These are phyloP conservation scores for Dentipellis fragilis DNA, from an alignment of 768 basidiomycete species.

Conservation along the genomic window DNA sequence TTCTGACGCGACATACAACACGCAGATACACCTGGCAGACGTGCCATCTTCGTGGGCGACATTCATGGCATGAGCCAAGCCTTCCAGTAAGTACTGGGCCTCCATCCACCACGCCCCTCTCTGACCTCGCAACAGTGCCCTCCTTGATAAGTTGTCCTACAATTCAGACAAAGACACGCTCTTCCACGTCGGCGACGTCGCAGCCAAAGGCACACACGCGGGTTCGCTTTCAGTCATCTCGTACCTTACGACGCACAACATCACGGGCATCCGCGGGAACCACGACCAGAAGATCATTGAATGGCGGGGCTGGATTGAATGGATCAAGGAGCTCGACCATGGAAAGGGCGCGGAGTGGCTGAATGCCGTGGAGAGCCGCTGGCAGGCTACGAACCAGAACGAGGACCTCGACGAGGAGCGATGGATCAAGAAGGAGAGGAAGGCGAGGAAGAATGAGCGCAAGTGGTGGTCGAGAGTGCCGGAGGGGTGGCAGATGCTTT, in stretches of 20 bases:
- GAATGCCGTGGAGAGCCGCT: constrained; percentile 31
- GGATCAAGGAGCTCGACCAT: constrained; percentile 43
- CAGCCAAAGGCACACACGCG: constrained; percentile 54
- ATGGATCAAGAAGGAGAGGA: constrained; percentile 24
- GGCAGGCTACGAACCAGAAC: constrained; percentile 23
- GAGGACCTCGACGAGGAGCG: constrained; percentile 26
- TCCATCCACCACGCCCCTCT: background rate
- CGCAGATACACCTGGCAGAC: constrained; percentile 39
- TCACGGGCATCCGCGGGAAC: constrained; percentile 85
- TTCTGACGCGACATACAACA: background rate
- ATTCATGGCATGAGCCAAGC: constrained; percentile 74
- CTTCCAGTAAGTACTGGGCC: constrained; percentile 41
- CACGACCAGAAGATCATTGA: constrained; percentile 89
- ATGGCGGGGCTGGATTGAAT: constrained; percentile 82
- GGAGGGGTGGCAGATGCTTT: constrained; percentile 61
- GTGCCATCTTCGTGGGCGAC: constrained; percentile 77
- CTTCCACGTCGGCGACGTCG: constrained; percentile 76
- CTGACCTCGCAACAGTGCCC: constrained; percentile 31
- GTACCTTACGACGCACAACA: constrained; percentile 52
- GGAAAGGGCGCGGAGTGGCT: constrained; percentile 46
- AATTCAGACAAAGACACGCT: constrained; percentile 52
- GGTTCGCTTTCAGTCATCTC: constrained; percentile 54
- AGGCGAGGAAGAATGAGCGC: constrained; percentile 16
- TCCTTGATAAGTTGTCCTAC: constrained; percentile 57
- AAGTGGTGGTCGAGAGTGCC: constrained; percentile 24